Conservation (phyloP, 768 basidiomycete species). For the Ramaria sp. region DNA sequence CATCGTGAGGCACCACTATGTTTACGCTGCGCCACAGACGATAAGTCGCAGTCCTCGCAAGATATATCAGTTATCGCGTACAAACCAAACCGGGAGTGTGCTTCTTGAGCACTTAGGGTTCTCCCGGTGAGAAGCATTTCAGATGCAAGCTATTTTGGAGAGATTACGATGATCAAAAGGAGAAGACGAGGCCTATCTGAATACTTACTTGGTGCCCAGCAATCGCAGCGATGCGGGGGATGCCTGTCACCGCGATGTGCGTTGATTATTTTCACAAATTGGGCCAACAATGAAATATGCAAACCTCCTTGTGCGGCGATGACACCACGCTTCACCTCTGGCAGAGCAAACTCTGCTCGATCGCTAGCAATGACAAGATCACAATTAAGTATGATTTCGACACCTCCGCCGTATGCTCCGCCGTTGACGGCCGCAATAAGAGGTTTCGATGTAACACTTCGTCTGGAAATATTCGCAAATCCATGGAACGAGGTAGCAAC, state of each 20-base stretch:
- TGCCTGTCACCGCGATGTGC: slow-evolving; percentile 28
- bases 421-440: slow-evolving; percentile 76
- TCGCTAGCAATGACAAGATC: slow-evolving; percentile 64
- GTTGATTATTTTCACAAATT: neutral
- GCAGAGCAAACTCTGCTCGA: slow-evolving; percentile 60
- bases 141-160: slow-evolving; percentile 44
- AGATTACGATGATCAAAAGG: neutral
- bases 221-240: slow-evolving; percentile 54
- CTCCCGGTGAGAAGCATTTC: slow-evolving; percentile 69
- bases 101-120: slow-evolving; percentile 55
- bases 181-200: neutral
- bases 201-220: slow-evolving; percentile 64
- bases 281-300: slow-evolving; percentile 13
- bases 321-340: slow-evolving; percentile 73
- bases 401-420: slow-evolving; percentile 45
- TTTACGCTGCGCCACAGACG: slow-evolving; percentile 44
- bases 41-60: slow-evolving; percentile 1
- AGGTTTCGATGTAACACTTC: slow-evolving; percentile 52
- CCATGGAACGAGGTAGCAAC: slow-evolving; percentile 37
- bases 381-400: slow-evolving; percentile 64
- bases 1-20: slow-evolving; percentile 42
- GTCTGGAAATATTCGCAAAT: slow-evolving; percentile 65
- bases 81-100: slow-evolving; percentile 66
- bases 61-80: slow-evolving; percentile 26
- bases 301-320: slow-evolving; percentile 61